A percentile compares a stretch with the other conserved stretches of the same genome.
Evolutionary conservation across 768 basidiomycete species (phyloP).

Genomic region (Mycena galopus): DNA sequence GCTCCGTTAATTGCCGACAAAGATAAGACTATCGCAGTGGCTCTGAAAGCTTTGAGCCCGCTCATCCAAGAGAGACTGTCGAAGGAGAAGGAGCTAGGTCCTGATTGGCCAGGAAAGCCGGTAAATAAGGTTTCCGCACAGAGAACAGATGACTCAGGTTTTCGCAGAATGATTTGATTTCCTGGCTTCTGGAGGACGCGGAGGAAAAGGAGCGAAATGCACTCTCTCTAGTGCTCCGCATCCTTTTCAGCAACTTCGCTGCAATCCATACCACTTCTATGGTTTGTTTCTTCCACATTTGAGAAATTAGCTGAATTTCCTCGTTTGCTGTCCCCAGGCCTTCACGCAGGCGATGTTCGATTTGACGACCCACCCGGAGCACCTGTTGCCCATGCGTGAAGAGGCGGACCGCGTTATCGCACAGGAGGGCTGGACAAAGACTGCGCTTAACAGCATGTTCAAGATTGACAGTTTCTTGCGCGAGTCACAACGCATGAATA

Average conservation of each 20-base stretch:
- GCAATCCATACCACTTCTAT: conserved; percentile 51
- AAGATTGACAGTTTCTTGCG: too few relatives aligned
- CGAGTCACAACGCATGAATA: conserved; percentile 55
- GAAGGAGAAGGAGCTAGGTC: conserved; percentile 28
- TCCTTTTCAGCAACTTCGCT: conserved; percentile 51
- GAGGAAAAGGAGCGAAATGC: conserved; percentile 31
- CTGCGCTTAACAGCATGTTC: conserved; percentile 52
- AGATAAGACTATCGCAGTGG: neutral
- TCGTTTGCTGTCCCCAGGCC: conserved; percentile 39
- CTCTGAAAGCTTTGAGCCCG: neutral
- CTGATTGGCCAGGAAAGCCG: conserved; percentile 22
- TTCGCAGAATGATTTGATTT: conserved; percentile 46
- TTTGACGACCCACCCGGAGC: conserved; percentile 49
- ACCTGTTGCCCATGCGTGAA: too few relatives aligned
- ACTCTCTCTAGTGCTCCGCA: conserved; percentile 33
- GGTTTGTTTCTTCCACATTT: conserved; percentile 37
- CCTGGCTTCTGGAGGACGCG: conserved; percentile 48
- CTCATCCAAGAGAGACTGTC: conserved; percentile 16
- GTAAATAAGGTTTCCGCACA: neutral
- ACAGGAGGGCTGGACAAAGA: conserved; percentile 61
- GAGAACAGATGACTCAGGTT: too few relatives aligned
- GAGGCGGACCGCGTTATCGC: conserved; percentile 66
- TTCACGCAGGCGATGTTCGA: conserved; percentile 54
- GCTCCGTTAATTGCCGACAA: conserved; percentile 13
- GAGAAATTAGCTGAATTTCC: neutral